Evolutionary conservation across 2,329 filamentous ascomycete genomes (phyloP), one percentile per base, ranked within the genome.

Genomic region (Ilyonectria mors-panacis): DNA sequence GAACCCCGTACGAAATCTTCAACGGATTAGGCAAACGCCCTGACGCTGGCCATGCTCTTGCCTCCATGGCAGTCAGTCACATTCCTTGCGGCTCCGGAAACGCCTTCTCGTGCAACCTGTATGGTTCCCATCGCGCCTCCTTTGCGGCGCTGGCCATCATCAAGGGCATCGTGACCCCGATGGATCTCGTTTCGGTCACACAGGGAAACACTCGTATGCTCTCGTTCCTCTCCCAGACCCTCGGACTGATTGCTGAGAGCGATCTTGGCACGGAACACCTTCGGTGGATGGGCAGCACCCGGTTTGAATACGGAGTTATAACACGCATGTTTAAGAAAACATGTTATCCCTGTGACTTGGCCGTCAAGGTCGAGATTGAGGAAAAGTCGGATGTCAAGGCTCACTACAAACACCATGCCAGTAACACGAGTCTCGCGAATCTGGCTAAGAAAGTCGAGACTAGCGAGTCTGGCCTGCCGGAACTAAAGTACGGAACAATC

Each of bases 11-110:
- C 78, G 96, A 99, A 81, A 92, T 97, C 9, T 97, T 98, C 84
- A 98, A 99, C 78, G 96, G 96, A 0, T 83, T 99, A 35, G 94
- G 89, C 15, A 92, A 90, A 80, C 91, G 94, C 44, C 78, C 86
- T 5, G 93, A 98, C 80, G 94, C 94, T 21, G 85, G 86, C 35
- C 87, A 87, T 62, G 96, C 95, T 0, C 82, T 99, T 67, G 83
- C 86, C 23, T 93, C 91, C 75, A 83, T 98, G 15, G 93, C 96
- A 1, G 90, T 99, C 2, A 92, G 91, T 23, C 94, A 97, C 77
- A 86, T 99, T 39, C 96, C 96, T 1, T 97, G 95, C 77, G 96
- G 96, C 15, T 96, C 93, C 56, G 96, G 96, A 6, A 99, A 99
- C 79, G 96, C 94, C 23, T 93, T 98, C 90, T 93, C 93, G 69